Percentiles rank a stretch among this genome's conserved stretches.
These are phyloP conservation scores for Aspergillus nidulans DNA, from an alignment of 495 filamentous ascomycete species.

Conservation along the genomic window DNA sequence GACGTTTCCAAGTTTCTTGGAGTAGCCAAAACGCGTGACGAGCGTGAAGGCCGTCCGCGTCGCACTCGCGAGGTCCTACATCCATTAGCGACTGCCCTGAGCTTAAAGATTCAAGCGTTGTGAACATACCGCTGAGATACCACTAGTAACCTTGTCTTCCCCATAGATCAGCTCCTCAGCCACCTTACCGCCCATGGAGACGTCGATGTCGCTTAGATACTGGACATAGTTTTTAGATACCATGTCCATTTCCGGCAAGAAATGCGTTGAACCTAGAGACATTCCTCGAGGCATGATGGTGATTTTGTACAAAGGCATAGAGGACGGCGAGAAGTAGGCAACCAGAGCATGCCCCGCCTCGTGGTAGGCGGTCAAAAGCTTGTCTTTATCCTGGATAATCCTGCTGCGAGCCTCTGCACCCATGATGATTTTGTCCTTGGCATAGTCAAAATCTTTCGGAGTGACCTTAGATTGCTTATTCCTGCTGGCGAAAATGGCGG, in stretches of 20 bases:
- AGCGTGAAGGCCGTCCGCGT: constrained; percentile 77
- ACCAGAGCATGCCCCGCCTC: constrained; percentile 95
- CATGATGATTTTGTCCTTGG: constrained; percentile 98
- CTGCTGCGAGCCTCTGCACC: constrained; percentile 84
- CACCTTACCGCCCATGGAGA: constrained; percentile 85
- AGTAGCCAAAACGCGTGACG: constrained; percentile 86
- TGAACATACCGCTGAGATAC: constrained; percentile 64
- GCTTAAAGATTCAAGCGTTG: not conserved
- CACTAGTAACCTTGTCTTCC: constrained; percentile 77
- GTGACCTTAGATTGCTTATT: constrained; percentile 67
- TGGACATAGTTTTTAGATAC: constrained; percentile 67
- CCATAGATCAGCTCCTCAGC: constrained; percentile 94
- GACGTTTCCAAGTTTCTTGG: constrained; percentile 80
- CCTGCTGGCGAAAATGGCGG: constrained; percentile 85
- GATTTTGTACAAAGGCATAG: constrained; percentile 85
- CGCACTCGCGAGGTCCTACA: constrained; percentile 74
- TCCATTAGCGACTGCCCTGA: not conserved
- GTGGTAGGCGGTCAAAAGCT: constrained; percentile 89
- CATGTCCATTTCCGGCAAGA: constrained; percentile 84
- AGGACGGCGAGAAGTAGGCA: constrained; percentile 67
- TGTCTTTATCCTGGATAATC: constrained; percentile 84
- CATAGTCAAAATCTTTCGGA: constrained; percentile 87
- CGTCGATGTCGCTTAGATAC: constrained; percentile 71
- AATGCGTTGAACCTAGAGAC: constrained; percentile 77
- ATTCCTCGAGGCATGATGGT: constrained; percentile 91